Conservation (phyloP, 2,329 filamentous ascomycete genomes). For the Akanthomyces dipterigenus region DNA sequence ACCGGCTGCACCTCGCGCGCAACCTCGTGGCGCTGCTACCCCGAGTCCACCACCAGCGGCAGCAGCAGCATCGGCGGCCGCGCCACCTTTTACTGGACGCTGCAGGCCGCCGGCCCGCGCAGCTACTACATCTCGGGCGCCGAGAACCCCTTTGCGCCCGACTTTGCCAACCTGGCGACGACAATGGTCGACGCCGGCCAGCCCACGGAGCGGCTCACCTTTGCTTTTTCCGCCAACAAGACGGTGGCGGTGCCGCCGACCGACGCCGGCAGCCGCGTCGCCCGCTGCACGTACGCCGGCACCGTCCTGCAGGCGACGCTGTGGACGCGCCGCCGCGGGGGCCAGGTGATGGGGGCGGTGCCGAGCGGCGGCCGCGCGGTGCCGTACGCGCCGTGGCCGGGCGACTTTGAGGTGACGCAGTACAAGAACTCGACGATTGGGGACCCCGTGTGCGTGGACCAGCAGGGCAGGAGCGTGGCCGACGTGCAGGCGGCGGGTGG, state of each 20-base stretch:
- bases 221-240: conserved; percentile 47
- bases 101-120: conserved; percentile 15
- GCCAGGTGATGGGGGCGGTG: conserved; percentile 14
- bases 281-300: conserved; percentile 51
- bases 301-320: conserved; percentile 51
- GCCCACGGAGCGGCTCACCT: conserved; percentile 49
- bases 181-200: conserved; percentile 40
- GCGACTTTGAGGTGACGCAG: conserved; percentile 49
- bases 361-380: conserved; percentile 14
- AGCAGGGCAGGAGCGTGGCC: conserved; percentile 28
- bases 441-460: conserved; percentile 47
- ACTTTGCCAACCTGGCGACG: conserved; percentile 47
- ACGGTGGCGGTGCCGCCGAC: conserved; percentile 46
- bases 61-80: conserved; percentile 19
- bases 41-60: conserved; percentile 35
- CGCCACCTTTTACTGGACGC: conserved; percentile 52
- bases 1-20: conserved; percentile 53
- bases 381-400: conserved; percentile 46
- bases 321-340: conserved; percentile 43
- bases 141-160: conserved; percentile 48
- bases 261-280: conserved; percentile 33
- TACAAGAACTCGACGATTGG: conserved; percentile 31
- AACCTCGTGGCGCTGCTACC: conserved; percentile 56
- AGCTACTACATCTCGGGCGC: conserved; percentile 49
- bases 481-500: conserved; percentile 29